A percentile compares a stretch with the other conserved stretches of the same genome.
Evolutionary conservation across 2,329 filamentous ascomycete genomes (phyloP).

Genomic region (Ceratocystis huliohia): DNA sequence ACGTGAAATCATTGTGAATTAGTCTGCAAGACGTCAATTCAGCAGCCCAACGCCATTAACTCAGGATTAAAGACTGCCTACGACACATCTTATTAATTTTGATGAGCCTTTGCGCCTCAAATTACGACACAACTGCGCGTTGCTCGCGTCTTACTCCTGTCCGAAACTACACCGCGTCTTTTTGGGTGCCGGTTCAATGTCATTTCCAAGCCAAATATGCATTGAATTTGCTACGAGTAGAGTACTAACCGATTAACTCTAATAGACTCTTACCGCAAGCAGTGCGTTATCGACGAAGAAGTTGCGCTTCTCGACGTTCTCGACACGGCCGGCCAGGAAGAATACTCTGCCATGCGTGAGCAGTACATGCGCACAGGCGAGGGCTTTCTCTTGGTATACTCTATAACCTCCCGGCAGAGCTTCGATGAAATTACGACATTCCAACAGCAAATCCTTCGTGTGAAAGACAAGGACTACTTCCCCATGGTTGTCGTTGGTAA

Average conservation of each 20-base stretch:
- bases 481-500: slow-evolving; percentile 98
- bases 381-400: slow-evolving; percentile 95
- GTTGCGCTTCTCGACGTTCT: slow-evolving; percentile 94
- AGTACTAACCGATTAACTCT: not conserved
- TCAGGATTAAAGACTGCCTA: too few species aligned
- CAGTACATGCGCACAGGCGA: slow-evolving; percentile 99
- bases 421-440: slow-evolving; percentile 98
- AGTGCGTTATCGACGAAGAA: slow-evolving; percentile 97
- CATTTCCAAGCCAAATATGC: not conserved
- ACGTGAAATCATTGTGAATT: too few species aligned
- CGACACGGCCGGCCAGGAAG: slow-evolving; percentile 95
- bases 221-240: not conserved
- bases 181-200: not conserved
- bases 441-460: slow-evolving; percentile 93
- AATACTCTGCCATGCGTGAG: slow-evolving; percentile 98
- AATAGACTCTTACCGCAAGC: slow-evolving; percentile 96
- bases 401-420: slow-evolving; percentile 91
- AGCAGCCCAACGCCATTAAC: too few species aligned
- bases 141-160: not conserved
- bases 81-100: not conserved
- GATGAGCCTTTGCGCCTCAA: not conserved
- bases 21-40: too few species aligned
- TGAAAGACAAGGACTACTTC: slow-evolving; percentile 99
- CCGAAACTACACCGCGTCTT: not conserved
- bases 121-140: not conserved